Conservation (phyloP, 352 stramenopile species). For the Pythium phragmiticola region DNA sequence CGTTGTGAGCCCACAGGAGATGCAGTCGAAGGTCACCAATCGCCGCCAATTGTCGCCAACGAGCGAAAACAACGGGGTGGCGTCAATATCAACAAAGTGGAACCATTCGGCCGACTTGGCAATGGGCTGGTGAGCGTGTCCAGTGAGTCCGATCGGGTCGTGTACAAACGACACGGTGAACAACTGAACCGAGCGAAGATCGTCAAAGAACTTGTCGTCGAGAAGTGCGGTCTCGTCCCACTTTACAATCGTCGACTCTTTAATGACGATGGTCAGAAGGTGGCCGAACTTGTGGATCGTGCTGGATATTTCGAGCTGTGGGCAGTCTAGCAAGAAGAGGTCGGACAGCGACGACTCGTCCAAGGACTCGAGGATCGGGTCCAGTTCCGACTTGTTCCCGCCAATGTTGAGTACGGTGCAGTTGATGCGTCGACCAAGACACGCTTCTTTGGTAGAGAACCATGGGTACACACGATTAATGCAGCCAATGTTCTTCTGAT, state of each 20-base stretch:
- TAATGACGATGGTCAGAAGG: slow-evolving; percentile 11
- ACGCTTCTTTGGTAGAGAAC: no score
- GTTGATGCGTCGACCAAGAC: no score
- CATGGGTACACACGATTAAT: no score
- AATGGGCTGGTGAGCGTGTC: not conserved
- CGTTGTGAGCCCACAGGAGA: slow-evolving; percentile 1
- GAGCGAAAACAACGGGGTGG: not conserved
- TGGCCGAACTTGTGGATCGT: slow-evolving; percentile 12
- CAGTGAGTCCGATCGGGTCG: slow-evolving; percentile 4
- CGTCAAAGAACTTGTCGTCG: not conserved
- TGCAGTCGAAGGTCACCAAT: slow-evolving; percentile 9
- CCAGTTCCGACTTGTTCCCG: no score
- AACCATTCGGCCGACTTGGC: slow-evolving; percentile 17
- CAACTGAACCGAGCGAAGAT: slow-evolving; percentile 8
- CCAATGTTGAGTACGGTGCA: no score
- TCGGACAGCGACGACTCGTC: not conserved
- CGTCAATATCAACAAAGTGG: slow-evolving; percentile 3
- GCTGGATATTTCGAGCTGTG: not conserved
- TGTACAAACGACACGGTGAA: not conserved
- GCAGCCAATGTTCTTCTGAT: no score
- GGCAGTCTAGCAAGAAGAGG: not conserved
- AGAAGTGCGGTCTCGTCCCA: slow-evolving; percentile 9
- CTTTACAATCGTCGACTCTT: slow-evolving; percentile 5
- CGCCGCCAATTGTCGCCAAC: slow-evolving; percentile 11
- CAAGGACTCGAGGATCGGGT: no score